Conservation (phyloP, 371 early-diverging fungal genomes). For the Saksenaea oblongispora region DNA sequence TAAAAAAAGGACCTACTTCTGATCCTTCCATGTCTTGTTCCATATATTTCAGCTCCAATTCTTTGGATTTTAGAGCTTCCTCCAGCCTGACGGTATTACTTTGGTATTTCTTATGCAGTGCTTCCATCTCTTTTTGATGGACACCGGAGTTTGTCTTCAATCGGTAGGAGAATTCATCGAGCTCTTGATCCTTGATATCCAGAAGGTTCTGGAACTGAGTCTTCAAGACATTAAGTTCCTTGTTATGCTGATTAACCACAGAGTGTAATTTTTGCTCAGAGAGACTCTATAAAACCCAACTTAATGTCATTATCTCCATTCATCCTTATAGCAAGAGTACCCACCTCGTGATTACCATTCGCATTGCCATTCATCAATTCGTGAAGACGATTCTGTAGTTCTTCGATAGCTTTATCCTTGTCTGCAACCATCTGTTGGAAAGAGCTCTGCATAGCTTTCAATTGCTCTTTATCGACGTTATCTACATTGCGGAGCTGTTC, state of each 20-base stretch:
- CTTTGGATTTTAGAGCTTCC: constrained; percentile 33
- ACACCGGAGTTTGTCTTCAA: constrained; percentile 37
- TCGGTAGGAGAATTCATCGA: constrained; percentile 43
- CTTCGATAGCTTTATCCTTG: constrained; percentile 45
- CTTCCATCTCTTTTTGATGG: constrained; percentile 44
- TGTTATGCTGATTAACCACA: constrained; percentile 42
- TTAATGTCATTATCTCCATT: background rate
- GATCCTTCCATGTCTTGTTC: constrained; percentile 44
- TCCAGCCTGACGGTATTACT: constrained; percentile 36
- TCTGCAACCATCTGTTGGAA: constrained; percentile 42
- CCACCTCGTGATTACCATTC: background rate
- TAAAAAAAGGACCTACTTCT: constrained; percentile 36
- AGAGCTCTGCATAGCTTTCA: constrained; percentile 21
- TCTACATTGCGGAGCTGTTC: background rate
- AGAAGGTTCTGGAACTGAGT: constrained; percentile 45
- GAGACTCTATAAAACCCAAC: background rate
- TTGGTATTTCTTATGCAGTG: constrained; percentile 37
- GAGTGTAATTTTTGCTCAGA: constrained; percentile 29
- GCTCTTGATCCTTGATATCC: constrained; percentile 48
- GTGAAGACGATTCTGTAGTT: constrained; percentile 33
- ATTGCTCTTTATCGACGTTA: constrained; percentile 18
- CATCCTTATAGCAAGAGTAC: background rate
- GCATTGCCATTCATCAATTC: constrained; percentile 21
- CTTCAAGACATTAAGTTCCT: constrained; percentile 45
- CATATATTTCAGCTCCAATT: constrained; percentile 44